Evolutionary conservation across 106 monocot species (phyloP), one percentile per base, ranked within the genome.

Genomic region (Platanthera guangdongensis): DNA sequence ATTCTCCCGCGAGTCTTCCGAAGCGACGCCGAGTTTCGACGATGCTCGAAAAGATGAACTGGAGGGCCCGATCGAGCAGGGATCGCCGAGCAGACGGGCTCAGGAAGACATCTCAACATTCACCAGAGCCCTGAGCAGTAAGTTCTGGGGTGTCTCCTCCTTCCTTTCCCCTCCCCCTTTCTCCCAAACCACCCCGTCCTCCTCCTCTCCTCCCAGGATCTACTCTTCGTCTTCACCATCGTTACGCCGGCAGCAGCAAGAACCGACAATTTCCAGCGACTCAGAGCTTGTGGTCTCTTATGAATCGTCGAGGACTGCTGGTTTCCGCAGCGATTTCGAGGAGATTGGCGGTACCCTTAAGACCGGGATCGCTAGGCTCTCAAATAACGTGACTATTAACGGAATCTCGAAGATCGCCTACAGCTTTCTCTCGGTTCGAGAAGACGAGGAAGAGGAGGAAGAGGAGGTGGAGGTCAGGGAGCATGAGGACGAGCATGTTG

Each of bases 31-130:
- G 70, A 71, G 70, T 9, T 46, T 47, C 47, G 68, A n/a, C 14
- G 51, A 72, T 70, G 57, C 53, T 30, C 25, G 52, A 45, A 10
- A 14, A 46, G 51, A 9, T 45, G 45, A 53, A 72, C 16, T 22
- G 78, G 52, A 49, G 48, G 65, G 13, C 81, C 30, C n/a, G 75
- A 50, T 53, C 74, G 54, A 79, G 46, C 74, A 50, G 9, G 59
- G 75, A 25, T 77, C 83, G 9, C 82, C 84, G 12, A 82, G 80
- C 7, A 81, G 83, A 21, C 90, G 93, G 51, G 96, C 91, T 51
- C 91, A 91, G 72, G 97, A 99, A 64, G 97, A 99, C 72, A 71
- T 99, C 74, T 85, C 94, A 32, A 94, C 94, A 82, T 84, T 99
- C 52, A 91, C 89, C 78, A 76, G 94, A 85, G 83, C 91, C 80